Evolutionary conservation across 2,329 filamentous ascomycete genomes (phyloP).

Genomic region (Blumeria hordei): DNA sequence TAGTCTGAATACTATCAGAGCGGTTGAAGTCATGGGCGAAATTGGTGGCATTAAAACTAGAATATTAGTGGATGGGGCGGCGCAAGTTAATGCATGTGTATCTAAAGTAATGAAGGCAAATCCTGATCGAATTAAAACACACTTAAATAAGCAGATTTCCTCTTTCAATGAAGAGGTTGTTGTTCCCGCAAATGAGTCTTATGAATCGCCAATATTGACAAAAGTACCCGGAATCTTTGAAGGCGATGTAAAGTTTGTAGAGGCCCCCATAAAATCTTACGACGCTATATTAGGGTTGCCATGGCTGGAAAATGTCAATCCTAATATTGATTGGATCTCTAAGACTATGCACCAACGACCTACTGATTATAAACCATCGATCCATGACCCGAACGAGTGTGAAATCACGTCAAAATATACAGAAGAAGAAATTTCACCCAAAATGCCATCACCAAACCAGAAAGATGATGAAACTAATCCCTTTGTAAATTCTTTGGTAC

Average conservation of each 20-base stretch:
- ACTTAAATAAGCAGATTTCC: not conserved
- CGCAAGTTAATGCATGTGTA: not conserved
- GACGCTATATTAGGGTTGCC: not conserved
- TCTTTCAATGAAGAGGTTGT: not conserved
- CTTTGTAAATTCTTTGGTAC: not conserved
- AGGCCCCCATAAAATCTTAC: not conserved
- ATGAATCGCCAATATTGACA: not conserved
- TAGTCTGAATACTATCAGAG: not conserved
- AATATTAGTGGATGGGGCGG: not conserved
- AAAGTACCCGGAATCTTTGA: not conserved
- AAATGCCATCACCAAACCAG: not conserved
- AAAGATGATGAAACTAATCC: not conserved
- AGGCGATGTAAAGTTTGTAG: not conserved
- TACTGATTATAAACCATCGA: not conserved
- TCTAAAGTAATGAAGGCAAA: not conserved
- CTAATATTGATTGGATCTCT: not conserved
- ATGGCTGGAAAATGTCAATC: not conserved
- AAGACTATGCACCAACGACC: not conserved
- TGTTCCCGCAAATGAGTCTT: not conserved
- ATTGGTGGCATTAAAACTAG: not conserved
- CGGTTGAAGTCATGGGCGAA: not conserved
- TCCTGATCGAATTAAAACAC: not conserved
- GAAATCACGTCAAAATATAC: not conserved
- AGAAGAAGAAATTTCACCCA: not conserved
- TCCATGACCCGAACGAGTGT: not conserved